Percentiles rank a stretch among this genome's conserved stretches.
Evolutionary conservation across 495 filamentous ascomycete species (phyloP).

Genomic region (Bathelium albidoporum): DNA sequence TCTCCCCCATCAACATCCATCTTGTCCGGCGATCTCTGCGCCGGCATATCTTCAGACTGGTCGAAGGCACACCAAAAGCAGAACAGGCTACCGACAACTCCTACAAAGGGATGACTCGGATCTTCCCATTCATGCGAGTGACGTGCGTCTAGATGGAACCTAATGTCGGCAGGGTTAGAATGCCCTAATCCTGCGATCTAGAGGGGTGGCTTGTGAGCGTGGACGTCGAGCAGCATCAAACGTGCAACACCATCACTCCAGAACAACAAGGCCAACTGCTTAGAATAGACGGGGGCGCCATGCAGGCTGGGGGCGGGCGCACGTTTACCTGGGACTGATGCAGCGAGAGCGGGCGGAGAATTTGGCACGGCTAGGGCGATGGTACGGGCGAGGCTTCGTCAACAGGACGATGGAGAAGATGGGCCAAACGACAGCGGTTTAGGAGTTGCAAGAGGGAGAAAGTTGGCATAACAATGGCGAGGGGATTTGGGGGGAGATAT

Average conservation of each 20-base stretch:
- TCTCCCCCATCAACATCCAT: slow-evolving; percentile 5
- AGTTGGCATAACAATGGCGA: not conserved
- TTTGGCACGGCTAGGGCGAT: not conserved
- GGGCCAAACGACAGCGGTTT: slow-evolving; percentile 3
- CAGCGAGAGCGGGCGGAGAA: not conserved
- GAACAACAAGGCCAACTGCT: not conserved
- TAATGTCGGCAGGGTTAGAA: not conserved
- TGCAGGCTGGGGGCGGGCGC: not conserved
- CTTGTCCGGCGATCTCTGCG: not conserved
- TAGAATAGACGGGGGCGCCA: not conserved
- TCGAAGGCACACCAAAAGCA: not conserved
- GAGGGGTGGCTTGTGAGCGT: not conserved
- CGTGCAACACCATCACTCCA: not conserved
- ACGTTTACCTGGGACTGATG: not conserved
- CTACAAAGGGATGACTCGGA: not conserved
- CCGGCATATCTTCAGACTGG: not conserved
- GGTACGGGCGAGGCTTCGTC: not conserved
- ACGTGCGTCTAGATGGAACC: not conserved
- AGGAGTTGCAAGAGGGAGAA: slow-evolving; percentile 4
- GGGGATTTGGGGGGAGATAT: slow-evolving; percentile 1
- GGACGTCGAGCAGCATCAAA: not conserved
- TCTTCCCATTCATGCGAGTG: not conserved
- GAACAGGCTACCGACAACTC: not conserved
- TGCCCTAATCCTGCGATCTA: not conserved
- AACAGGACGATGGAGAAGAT: not conserved